phyloP scores from a whole-genome alignment of 176 grass and related monocot species.

The Bolboschoenus planiculmis region DNA sequence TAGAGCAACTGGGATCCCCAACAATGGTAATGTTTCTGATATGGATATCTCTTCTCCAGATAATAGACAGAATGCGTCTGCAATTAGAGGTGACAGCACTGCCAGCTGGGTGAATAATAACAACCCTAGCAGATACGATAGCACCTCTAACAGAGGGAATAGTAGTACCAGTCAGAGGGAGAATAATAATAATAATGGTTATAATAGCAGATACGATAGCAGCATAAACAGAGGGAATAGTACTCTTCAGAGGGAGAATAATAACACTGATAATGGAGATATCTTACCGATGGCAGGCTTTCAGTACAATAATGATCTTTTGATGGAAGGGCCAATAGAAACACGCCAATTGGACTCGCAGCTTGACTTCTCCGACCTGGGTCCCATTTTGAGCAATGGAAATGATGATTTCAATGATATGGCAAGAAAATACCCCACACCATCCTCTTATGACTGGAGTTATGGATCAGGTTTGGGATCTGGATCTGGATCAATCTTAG shows the following conservation, averaged over 20 bases:
- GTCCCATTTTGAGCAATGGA: slow-evolving; percentile 13
- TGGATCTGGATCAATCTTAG: neutral
- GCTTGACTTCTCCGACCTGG: slow-evolving; percentile 12
- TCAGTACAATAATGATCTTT: neutral
- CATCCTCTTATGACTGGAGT: slow-evolving; percentile 6
- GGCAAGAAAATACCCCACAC: neutral
- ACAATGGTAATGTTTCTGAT: slow-evolving; percentile 22
- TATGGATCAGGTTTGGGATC: slow-evolving; percentile 6
- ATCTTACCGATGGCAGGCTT: neutral
- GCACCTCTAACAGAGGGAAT: neutral
- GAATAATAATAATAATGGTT: neutral
- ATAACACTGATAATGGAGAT: neutral
- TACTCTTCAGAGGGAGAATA: neutral
- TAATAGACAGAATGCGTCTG: neutral
- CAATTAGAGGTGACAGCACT: neutral
- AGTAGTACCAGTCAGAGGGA: neutral
- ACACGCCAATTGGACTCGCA: slow-evolving; percentile 17
- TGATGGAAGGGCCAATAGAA: slow-evolving; percentile 1
- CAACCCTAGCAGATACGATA: neutral
- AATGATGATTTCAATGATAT: slow-evolving; percentile 21
- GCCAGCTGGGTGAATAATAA: neutral
- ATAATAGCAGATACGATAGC: neutral
- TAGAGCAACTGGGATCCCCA: neutral
- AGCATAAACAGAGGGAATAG: neutral
- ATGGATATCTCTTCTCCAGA: slow-evolving; percentile 49